Base-by-base conservation (phyloP, 164 flowering plant species). In the Magnolia kwangsiensis region DNA sequence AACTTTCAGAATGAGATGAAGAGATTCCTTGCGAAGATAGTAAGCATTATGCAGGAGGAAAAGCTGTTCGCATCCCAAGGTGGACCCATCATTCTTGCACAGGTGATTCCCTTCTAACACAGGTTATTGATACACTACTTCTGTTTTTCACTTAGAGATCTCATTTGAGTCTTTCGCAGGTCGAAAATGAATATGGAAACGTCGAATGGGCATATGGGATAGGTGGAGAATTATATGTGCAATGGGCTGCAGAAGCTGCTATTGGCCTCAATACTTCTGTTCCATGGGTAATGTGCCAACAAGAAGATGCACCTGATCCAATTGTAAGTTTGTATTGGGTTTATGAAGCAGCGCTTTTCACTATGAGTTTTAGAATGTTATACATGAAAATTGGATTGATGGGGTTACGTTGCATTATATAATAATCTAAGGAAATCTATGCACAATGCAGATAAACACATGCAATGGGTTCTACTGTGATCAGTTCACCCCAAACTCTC, bases 271-370 rank as follows among this genome's bases (percentile, higher is more conserved):
- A 87, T 61, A 87, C 88, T n/a, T 9, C 82, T 23, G 91, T 90
- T 69, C 93, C 93, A 50, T 90, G 91, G 93, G 90, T 90, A 77
- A 90, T 90, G 93, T 90, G 93, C 76, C 37, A 13, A 21, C 93
- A 90, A 75, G 67, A 66, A 16, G 91, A 90, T 85, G 93, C 90
- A n/a, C 93, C 91, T 49, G 89, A 89, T 82, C 89, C 90, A 51
- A 73, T 88, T 74, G 93, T 90, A 78, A 79, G 88, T 74, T 8
- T 71, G 67, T 21, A 50, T 66, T 72, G 27, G 18, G 23, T 69
- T 64, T 72, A 31, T 24, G 50, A 66, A 67, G 24, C 51, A 69
- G 10, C 6, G 24, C 37, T 61, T 7, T 21, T 31, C 58, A 27
- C n/a, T 8, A 0, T 8, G 49, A 50, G 45, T 31, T 31, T 72